Base-by-base conservation (phyloP, 164 flowering plant genomes). In the Vitis labrusca region DNA sequence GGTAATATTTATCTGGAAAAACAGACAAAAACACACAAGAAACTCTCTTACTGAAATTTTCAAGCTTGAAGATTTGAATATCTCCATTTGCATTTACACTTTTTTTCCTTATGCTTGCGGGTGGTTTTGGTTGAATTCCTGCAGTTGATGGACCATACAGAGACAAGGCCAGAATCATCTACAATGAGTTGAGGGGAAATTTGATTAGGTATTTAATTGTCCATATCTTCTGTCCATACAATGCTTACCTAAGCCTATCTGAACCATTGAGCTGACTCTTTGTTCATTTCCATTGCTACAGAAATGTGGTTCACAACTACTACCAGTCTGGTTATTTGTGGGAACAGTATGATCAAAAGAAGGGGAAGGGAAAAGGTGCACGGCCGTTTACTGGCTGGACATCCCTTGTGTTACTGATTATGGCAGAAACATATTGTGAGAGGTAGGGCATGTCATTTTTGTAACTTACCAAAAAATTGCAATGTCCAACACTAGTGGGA, bases 331-430 rank as follows among this genome's bases (percentile, higher is more conserved):
- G 99, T 55, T 96, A 80, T 65, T 66, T 93, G 53, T 93, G 99
- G 99, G 99, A 96, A 74, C 99, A 96, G 61, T 93, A 88, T 71
- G 95, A 96, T 76, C 95, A 90, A 77, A 84, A 72, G 79, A 86
- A 76, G 58, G 98, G 98, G 30, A 84, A 81, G 59, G 97, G 98
- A 16, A 91, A 93, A 85, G 99, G 99, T 59, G 80, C 94, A 10
- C 94, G 80, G 27, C 77, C 83, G 0, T 96, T 96, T 68, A 93
- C 95, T 14, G 98, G 99, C 37, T 96, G 99, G 99, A 89, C 99
- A 19, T 80, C 99, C 8, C 95, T 93, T 71, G 76, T 89, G 59
- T 68, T 96, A 15, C 74, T 96, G 68, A 85, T 93, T 66, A 92
- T 93, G 97, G 90, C 94, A 60, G 97, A 96, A 85, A 73, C 77